Base-by-base conservation (phyloP, 2,329 filamentous ascomycete genomes). In the Myriosclerotinia scirpicola region DNA sequence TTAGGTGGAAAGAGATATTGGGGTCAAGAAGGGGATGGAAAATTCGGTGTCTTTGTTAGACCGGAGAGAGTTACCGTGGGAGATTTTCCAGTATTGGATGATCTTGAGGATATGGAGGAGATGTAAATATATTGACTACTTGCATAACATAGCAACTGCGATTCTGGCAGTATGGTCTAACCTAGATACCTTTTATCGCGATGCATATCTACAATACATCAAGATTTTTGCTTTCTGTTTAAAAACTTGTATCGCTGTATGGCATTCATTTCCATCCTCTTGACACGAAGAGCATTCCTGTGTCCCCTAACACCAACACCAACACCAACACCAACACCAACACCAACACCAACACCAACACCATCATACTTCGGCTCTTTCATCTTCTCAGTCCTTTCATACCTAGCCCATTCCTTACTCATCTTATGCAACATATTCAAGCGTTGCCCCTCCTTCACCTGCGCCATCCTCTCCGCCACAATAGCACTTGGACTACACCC, bases 31-130 rank as follows among this genome's bases (percentile, higher is more conserved):
- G 86, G 85, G 4, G 64, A 58, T 38, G 67, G 38, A 30, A 93
- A 92, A 77, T 87, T 86, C 72, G 91, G 91, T 44, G 88, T 92
- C 26, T 92, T 95, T 78, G 90, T 93, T 40, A 83, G 90, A 70
- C 88, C 91, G 5, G 91, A 93, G 77, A 82, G 90, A 68, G 87
- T 93, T 30, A 91, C 94, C 78, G 83, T 87, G 53, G 91, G 91
- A 26, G 87, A 93, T 71, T 95, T 84, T 73, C 86, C 87, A 1
- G 81, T 82, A 40, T 81, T 93, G 68, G 86, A 93, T 76, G 85
- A 93, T 74, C 81, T 92, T 71, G 90, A 92, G 75, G 88, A 91
- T 70, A 89, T 92, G 83, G 90, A 91, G 77, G 89, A 91, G 80
- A 90, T 89, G 67, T 89, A 77, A 80, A 34, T 38, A 4, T 5